Evolutionary conservation across 495 filamentous ascomycete species (phyloP), one percentile per base, ranked within the genome.

Genomic region (Aspergillus nanangensis): DNA sequence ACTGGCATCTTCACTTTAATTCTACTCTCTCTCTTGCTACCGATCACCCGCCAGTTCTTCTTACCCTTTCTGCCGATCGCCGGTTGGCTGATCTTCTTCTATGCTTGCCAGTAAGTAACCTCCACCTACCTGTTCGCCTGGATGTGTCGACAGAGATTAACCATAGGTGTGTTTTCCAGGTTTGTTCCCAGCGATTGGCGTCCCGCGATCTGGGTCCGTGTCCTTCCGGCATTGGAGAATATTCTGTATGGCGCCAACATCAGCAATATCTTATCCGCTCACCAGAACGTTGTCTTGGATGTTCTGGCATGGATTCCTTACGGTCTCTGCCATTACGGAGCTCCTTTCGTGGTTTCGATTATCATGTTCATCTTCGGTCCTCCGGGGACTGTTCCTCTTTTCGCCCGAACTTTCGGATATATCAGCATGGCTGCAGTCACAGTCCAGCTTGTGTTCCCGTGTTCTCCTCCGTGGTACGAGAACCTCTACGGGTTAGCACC

Each of bases 401-500:
- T 89, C 62, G 87, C 90, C 14, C 79, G 81, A 24, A 82, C 83
- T 32, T 95, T 95, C 51, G 91, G 91, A 39, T 96, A 91, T 70
- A 87, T 96, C 81, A 93, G 88, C 69, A 77, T 95, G 53, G 69
- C 80, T 19, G 91, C 88, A 7, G 91, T 97, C 19, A 69, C 78
- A 11, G 89, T 94, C 53, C 92, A 96, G 71, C 69, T 95, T 48
- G 60, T 86, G 33, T 92, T 96, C 69, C 91, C 91, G 2, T 96
- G 92, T 71, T 92, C 91, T 10, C 87, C 91, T 29, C 91, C 91
- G 18, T 96, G 87, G 91, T 96, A 96, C 60, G 90, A 96, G 74
- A 90, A 90, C 58, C 70, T 84, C 20, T 88, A 95, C 57, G 91
- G 91, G 4, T 74, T 96, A 38, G 83, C 84, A 27, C 90, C 92